Evolutionary conservation across 768 basidiomycete species (phyloP).

Genomic region (Terana coerulea): DNA sequence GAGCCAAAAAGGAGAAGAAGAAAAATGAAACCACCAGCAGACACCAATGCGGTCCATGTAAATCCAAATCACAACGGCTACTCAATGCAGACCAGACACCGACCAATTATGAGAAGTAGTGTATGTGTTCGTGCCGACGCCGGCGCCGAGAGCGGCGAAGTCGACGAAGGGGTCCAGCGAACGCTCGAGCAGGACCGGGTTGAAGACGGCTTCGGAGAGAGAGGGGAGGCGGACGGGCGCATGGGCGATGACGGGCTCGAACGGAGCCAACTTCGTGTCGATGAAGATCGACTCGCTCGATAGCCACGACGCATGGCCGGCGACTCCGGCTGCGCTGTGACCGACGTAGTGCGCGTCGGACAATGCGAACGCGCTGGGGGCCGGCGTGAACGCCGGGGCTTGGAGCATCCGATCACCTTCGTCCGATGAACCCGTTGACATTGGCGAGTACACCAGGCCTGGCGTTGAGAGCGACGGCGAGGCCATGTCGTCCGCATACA

Average conservation of each 20-base stretch:
- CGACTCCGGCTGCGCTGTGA: neutral
- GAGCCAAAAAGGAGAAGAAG: neutral
- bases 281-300: neutral
- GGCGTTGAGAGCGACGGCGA: slow-evolving; percentile 25
- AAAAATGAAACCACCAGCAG: neutral
- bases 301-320: neutral
- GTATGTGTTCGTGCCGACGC: neutral
- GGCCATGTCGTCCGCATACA: neutral
- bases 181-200: slow-evolving; percentile 9
- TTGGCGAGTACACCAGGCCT: slow-evolving; percentile 24
- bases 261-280: slow-evolving; percentile 2
- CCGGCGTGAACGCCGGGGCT: slow-evolving; percentile 17
- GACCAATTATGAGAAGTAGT: slow-evolving; percentile 9
- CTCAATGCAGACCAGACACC: slow-evolving; percentile 6
- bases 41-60: slow-evolving; percentile 9
- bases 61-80: slow-evolving; percentile 4
- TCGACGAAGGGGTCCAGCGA: neutral
- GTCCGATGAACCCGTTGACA: slow-evolving; percentile 25
- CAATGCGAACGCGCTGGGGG: neutral
- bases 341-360: slow-evolving; percentile 10
- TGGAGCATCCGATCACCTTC: slow-evolving; percentile 26
- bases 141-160: neutral
- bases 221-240: slow-evolving; percentile 1
- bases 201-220: slow-evolving; percentile 8
- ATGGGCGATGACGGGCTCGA: neutral